phyloP scores from a whole-genome alignment of 176 grass and related monocot species.

The Oryza nivara region DNA sequence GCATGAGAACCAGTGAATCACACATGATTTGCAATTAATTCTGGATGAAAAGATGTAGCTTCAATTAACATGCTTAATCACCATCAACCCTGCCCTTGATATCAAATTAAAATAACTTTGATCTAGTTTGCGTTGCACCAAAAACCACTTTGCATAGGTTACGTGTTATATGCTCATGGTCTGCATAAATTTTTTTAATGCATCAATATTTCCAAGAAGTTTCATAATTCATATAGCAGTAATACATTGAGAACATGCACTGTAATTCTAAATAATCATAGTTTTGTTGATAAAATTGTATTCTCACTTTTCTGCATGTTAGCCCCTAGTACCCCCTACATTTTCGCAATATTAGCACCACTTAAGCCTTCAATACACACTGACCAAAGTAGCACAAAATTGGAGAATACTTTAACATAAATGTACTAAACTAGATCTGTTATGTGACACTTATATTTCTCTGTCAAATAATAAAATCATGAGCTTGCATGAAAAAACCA shows the following conservation, averaged over 20 bases:
- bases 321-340: background rate
- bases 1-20: background rate
- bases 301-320: background rate
- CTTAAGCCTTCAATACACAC: background rate
- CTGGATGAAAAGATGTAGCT: background rate
- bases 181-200: background rate
- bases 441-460: background rate
- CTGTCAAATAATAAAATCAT: background rate
- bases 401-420: background rate
- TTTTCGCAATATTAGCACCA: background rate
- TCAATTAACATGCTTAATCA: too few species aligned
- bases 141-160: background rate
- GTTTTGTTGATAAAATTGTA: background rate
- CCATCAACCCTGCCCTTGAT: too few species aligned
- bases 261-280: background rate
- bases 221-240: background rate
- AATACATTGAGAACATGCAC: background rate
- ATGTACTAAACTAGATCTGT: background rate
- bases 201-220: constrained; percentile 10
- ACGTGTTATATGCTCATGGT: background rate
- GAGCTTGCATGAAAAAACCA: background rate
- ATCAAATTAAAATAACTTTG: background rate
- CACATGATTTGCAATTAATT: background rate
- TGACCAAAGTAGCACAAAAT: background rate
- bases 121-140: background rate